These are phyloP conservation scores for Ascochyta koolunga DNA, from an alignment of 2,329 filamentous ascomycete genomes.

Conservation along the genomic window DNA sequence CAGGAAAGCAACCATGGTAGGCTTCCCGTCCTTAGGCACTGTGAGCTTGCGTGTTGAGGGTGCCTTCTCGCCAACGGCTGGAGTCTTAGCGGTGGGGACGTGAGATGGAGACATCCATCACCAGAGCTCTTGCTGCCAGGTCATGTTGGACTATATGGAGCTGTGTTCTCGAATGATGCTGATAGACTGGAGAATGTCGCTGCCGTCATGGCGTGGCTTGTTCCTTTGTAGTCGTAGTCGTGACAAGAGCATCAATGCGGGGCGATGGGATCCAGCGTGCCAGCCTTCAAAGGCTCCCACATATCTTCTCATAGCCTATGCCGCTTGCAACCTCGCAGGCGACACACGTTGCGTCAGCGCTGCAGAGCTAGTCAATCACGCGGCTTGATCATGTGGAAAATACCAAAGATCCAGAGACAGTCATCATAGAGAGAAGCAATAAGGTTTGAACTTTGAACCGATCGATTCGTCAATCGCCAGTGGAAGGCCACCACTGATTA, in stretches of 20 bases:
- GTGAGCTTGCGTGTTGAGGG: constrained; percentile 60
- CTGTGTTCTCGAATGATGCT: background rate
- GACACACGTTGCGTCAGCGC: no score
- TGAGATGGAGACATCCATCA: constrained; percentile 50
- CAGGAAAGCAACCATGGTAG: constrained; percentile 70
- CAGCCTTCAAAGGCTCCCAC: constrained; percentile 5
- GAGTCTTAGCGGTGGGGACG: constrained; percentile 49
- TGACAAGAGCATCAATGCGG: constrained; percentile 14
- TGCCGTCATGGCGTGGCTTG: background rate
- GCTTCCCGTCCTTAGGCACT: constrained; percentile 60
- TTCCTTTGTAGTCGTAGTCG: constrained; percentile 9
- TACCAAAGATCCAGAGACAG: no score
- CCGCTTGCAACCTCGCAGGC: no score
- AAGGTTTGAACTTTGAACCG: constrained; percentile 33
- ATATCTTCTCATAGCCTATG: constrained; percentile 14
- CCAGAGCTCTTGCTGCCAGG: constrained; percentile 49
- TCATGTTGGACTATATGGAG: constrained; percentile 33
- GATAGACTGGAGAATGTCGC: background rate
- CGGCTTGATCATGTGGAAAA: background rate
- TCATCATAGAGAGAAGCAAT: constrained; percentile 9
- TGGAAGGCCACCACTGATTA: constrained; percentile 42
- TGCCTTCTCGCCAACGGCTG: constrained; percentile 61
- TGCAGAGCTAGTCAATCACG: no score
- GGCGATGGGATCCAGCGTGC: constrained; percentile 9
- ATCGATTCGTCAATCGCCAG: constrained; percentile 44